Conservation (phyloP, 192 early-diverging fungal genomes). For the Coemansia erecta region DNA sequence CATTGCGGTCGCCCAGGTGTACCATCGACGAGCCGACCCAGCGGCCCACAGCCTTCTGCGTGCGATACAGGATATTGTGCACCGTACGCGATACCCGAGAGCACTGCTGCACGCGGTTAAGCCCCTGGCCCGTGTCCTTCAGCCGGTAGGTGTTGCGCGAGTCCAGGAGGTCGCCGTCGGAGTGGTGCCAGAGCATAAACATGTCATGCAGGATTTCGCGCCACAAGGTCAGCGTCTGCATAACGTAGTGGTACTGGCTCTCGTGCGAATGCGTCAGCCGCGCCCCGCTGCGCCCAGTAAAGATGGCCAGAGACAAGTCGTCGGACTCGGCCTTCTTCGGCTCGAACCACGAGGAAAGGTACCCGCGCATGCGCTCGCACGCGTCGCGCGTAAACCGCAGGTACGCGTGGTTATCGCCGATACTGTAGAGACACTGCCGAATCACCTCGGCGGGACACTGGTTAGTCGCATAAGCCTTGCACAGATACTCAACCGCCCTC, state of each 20-base stretch:
- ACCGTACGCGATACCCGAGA: conserved; percentile 79
- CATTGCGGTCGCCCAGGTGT: conserved; percentile 97
- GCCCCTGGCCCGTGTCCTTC: conserved; percentile 94
- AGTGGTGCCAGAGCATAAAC: conserved; percentile 92
- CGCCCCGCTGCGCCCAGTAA: conserved; percentile 76
- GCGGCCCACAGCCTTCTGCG: conserved; percentile 75
- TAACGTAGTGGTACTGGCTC: conserved; percentile 90
- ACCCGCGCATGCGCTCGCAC: conserved; percentile 86
- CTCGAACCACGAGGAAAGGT: conserved; percentile 71
- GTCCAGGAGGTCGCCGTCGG: conserved; percentile 83
- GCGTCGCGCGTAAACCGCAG: conserved; percentile 88
- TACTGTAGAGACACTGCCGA: conserved; percentile 86
- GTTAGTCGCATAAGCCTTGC: conserved; percentile 69
- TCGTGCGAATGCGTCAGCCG: conserved; percentile 90
- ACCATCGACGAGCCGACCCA: conserved; percentile 97
- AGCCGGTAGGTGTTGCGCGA: conserved; percentile 77
- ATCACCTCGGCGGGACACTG: conserved; percentile 68
- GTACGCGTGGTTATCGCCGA: conserved; percentile 97
- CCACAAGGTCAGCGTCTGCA: conserved; percentile 94
- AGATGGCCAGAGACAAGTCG: conserved; percentile 76
- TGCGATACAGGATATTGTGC: conserved; percentile 86
- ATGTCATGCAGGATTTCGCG: conserved; percentile 95
- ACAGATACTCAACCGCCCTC: conserved; percentile 82
- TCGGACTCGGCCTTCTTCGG: conserved; percentile 61
- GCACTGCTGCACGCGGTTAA: conserved; percentile 91